Evolutionary conservation across 495 filamentous ascomycete genomes (phyloP).

Genomic region (Hypoxylon subgilvum): DNA sequence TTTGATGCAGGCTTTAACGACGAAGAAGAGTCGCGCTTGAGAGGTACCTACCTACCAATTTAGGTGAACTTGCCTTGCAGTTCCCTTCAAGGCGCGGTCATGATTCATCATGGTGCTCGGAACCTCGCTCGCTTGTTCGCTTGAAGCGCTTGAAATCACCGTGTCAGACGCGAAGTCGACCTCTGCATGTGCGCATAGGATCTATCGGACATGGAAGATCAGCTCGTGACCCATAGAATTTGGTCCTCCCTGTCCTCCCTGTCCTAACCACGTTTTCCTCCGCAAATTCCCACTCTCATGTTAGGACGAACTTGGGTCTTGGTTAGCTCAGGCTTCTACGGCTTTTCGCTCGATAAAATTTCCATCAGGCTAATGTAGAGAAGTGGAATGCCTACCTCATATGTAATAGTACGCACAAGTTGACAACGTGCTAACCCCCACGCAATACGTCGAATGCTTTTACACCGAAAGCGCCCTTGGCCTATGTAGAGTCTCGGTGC

Average conservation of each 20-base stretch:
- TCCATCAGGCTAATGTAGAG: slow-evolving; percentile 36
- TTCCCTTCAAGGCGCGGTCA: slow-evolving; percentile 20
- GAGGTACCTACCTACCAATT: slow-evolving; percentile 17
- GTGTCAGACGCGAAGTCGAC: slow-evolving; percentile 9
- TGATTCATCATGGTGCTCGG: slow-evolving; percentile 15
- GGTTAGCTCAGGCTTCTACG: slow-evolving; percentile 37
- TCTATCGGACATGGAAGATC: slow-evolving; percentile 24
- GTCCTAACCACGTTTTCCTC: slow-evolving; percentile 35
- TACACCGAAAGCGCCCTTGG: slow-evolving; percentile 20
- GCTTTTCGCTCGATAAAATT: slow-evolving; percentile 34
- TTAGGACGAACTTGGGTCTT: slow-evolving; percentile 24
- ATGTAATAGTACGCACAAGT: too few relatives aligned
- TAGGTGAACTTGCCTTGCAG: slow-evolving; percentile 10
- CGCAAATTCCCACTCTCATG: slow-evolving; percentile 26
- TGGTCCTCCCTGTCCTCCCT: slow-evolving; percentile 12
- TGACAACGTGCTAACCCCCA: slow-evolving; percentile 22
- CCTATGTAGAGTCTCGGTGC: neutral
- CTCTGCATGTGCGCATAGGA: slow-evolving; percentile 4
- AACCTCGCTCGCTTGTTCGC: slow-evolving; percentile 5
- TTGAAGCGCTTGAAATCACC: slow-evolving; percentile 15
- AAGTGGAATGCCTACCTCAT: slow-evolving; percentile 23
- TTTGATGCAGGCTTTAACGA: slow-evolving; percentile 28
- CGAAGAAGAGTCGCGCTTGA: slow-evolving; percentile 25
- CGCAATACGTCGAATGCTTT: slow-evolving; percentile 26
- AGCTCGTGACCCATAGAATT: slow-evolving; percentile 30